Percentiles rank a stretch among this genome's conserved stretches.
phyloP scores from a whole-genome alignment of 179 eudicot species.

The Heliamphora pulchella region DNA sequence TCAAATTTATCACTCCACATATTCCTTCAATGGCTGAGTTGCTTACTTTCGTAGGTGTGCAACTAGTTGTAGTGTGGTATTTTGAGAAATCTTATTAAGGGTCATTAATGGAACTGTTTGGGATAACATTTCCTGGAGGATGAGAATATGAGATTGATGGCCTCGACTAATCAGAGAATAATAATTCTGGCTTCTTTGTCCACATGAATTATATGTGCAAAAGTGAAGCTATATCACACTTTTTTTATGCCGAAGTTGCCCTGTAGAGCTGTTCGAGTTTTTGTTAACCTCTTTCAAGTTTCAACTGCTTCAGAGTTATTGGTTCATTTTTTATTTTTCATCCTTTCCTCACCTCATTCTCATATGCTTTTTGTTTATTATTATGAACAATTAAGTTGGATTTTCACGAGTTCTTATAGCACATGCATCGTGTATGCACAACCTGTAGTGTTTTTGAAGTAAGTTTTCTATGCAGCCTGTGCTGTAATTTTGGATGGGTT shows the following conservation, averaged over 20 bases:
- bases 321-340: too few relatives aligned
- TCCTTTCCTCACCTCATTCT: too few relatives aligned
- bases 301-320: too few relatives aligned
- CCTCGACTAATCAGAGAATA: neutral
- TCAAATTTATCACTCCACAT: neutral
- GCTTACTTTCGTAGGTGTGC: neutral
- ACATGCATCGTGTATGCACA: too few relatives aligned
- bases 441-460: neutral
- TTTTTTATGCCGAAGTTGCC: too few relatives aligned
- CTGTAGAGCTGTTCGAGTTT: too few relatives aligned
- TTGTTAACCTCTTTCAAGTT: too few relatives aligned
- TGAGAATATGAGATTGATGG: neutral
- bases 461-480: neutral
- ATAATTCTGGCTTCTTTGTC: neutral
- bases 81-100: slow-evolving; percentile 1
- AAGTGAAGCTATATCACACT: too few relatives aligned
- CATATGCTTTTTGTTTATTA: too few relatives aligned
- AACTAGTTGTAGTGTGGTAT: neutral
- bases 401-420: too few relatives aligned
- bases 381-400: too few relatives aligned
- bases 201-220: neutral
- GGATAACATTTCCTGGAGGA: neutral
- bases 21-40: neutral
- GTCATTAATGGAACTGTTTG: neutral
- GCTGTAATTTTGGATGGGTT: neutral